A percentile compares a stretch with the other conserved stretches of the same genome.
Evolutionary conservation across 768 basidiomycete species (phyloP).

Genomic region (Hericium rajendrae): DNA sequence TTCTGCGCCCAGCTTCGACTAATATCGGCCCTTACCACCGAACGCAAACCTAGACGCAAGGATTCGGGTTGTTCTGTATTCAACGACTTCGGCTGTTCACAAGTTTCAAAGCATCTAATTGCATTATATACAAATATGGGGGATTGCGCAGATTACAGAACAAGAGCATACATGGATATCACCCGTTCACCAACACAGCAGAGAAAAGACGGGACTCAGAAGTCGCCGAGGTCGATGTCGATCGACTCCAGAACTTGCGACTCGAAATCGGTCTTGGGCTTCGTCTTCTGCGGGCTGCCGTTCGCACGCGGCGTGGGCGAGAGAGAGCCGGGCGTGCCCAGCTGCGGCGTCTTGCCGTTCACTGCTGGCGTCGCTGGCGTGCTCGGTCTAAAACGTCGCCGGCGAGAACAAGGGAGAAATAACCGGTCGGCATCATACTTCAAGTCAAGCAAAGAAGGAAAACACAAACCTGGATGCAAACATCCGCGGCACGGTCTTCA

Average conservation of each 20-base stretch:
- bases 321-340: constrained; percentile 22
- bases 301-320: constrained; percentile 21
- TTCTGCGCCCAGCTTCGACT: too few species aligned
- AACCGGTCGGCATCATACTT: constrained; percentile 1
- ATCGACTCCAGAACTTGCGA: constrained; percentile 52
- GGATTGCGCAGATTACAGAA: too few species aligned
- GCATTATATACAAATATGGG: too few species aligned
- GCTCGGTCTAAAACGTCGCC: constrained; percentile 24
- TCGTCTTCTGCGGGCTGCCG: constrained; percentile 18
- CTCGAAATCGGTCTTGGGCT: constrained; percentile 40
- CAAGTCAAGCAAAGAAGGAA: not conserved
- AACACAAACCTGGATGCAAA: constrained; percentile 51
- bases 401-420: constrained; percentile 16
- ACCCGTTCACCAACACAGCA: too few species aligned
- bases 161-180: too few species aligned
- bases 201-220: constrained; percentile 25
- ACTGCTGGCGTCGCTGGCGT: constrained; percentile 35
- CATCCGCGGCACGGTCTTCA: constrained; percentile 54
- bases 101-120: too few species aligned
- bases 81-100: too few species aligned
- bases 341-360: constrained; percentile 19
- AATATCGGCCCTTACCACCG: too few species aligned
- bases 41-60: too few species aligned
- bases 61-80: too few species aligned
- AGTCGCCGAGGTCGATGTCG: constrained; percentile 74